Evolutionary conservation across 805 yeast species (phyloP), one percentile per base, ranked within the genome.

Genomic region (Nakazawaea ishiwadae): DNA sequence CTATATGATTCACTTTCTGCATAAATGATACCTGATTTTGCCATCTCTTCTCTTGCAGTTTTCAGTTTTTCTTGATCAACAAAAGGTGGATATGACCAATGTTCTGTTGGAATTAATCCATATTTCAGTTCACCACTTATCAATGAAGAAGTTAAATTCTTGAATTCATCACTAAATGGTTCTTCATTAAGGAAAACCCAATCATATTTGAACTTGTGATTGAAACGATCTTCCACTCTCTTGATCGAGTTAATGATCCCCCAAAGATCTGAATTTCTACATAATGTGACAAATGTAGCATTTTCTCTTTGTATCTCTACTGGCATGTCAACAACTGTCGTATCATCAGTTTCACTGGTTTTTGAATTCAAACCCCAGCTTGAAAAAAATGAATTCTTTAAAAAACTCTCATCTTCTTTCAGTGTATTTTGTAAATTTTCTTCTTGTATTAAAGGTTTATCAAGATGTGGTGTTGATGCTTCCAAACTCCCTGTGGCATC

Each of bases 181-280:
- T 74, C 80, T 58, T 91, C 91, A 63, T 90, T 90, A 51, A 91
- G 66, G 61, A 90, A 90, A 12, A 89, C 90, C 96, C 96, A 90
- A 58, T 88, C 95, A 59, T 90, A 90, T 49, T 84, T 77, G 63
- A 56, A 89, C 47, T 79, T 68, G 37, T 63, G 59, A 66, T 91
- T 89, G 67, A 89, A 89, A 42, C 90, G 73, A 59, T 83, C 87
- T 67, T 87, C 95, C 29, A 86, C 75, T 44, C 73, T 69, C 43
- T 81, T 71, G 45, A 88, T 81, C 5, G 93, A 77, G 35, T 66
- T 70, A 27, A 81, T 48, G 38, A 84, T 65, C n/a, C 68, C 69
- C 50, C 65, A 55, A 46, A 84, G 56, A 52, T 86, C 96, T 20
- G 63, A 53, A 60, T 86, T 81, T 54, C 93, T 71, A 27, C 87